Evolutionary conservation across 352 stramenopile species (phyloP).

Genomic region (Phytopythium aichiense): DNA sequence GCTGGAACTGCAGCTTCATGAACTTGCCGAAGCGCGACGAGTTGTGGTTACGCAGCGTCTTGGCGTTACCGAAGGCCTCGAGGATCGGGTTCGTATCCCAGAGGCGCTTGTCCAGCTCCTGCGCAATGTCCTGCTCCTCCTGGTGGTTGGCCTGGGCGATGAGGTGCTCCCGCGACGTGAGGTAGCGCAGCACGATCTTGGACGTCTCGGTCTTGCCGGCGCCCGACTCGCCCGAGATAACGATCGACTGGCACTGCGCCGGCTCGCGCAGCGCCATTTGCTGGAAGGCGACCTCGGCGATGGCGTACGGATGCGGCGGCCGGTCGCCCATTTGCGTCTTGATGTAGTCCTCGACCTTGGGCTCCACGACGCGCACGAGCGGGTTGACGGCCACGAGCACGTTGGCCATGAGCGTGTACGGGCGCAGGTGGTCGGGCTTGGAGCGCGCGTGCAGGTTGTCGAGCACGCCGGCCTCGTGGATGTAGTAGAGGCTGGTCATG

Average conservation of each 20-base stretch:
- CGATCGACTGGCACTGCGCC: constrained; percentile 83
- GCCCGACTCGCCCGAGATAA: constrained; percentile 84
- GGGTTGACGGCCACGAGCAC: constrained; percentile 86
- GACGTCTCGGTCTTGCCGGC: constrained; percentile 87
- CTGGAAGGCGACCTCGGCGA: constrained; percentile 87
- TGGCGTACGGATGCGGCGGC: constrained; percentile 78
- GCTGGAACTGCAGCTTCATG: constrained; percentile 88
- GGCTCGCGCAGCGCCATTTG: constrained; percentile 82
- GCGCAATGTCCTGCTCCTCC: constrained; percentile 51
- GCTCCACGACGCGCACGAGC: constrained; percentile 74
- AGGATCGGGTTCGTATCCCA: constrained; percentile 89
- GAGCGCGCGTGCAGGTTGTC: constrained; percentile 76
- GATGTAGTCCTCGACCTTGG: constrained; percentile 85
- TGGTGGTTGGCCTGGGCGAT: constrained; percentile 33
- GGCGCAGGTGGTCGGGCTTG: constrained; percentile 66
- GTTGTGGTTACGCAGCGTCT: constrained; percentile 88
- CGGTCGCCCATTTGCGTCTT: constrained; percentile 86
- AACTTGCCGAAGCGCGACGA: constrained; percentile 87
- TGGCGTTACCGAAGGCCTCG: constrained; percentile 86
- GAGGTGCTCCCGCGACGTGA: constrained; percentile 78
- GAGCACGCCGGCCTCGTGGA: constrained; percentile 84
- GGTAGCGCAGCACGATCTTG: constrained; percentile 87
- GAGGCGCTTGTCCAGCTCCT: constrained; percentile 83
- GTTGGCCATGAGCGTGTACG: constrained; percentile 89
- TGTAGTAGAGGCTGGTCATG: constrained; percentile 88